phyloP scores from a whole-genome alignment of 331 rosid species.

The Dryas integrifolia region DNA sequence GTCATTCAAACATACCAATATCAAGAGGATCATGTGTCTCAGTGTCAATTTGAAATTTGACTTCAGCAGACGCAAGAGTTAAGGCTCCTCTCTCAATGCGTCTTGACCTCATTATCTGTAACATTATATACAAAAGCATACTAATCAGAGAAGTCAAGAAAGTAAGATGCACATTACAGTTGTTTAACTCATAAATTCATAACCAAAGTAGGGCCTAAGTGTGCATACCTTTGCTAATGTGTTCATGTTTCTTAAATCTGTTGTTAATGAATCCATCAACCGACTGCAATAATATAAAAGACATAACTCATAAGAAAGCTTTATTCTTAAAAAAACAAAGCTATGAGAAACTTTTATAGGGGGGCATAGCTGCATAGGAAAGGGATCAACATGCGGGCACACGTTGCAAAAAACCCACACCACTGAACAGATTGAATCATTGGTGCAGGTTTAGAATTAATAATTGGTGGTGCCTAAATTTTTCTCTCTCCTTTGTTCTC shows the following conservation, averaged over 20 bases:
- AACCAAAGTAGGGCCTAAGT: slow-evolving; percentile 11
- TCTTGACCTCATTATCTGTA: slow-evolving; percentile 84
- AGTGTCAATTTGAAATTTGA: slow-evolving; percentile 94
- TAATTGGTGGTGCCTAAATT: background rate
- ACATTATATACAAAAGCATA: slow-evolving; percentile 22
- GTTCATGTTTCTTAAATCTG: slow-evolving; percentile 90
- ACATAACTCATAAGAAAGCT: slow-evolving; percentile 14
- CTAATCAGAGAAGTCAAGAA: slow-evolving; percentile 26
- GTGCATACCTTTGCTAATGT: slow-evolving; percentile 80
- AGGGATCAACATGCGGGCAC: background rate
- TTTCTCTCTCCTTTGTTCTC: background rate
- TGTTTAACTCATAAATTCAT: slow-evolving; percentile 2
- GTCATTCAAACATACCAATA: slow-evolving; percentile 56
- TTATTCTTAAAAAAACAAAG: slow-evolving; percentile 3
- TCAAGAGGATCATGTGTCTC: slow-evolving; percentile 99
- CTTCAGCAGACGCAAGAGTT: slow-evolving; percentile 99
- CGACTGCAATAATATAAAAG: slow-evolving; percentile 57
- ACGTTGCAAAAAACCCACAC: background rate
- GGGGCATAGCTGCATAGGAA: background rate
- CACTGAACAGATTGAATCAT: background rate
- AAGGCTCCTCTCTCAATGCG: slow-evolving; percentile 93
- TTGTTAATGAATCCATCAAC: slow-evolving; percentile 80
- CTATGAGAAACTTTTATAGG: background rate
- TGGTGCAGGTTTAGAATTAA: background rate
- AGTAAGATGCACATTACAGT: slow-evolving; percentile 16